Evolutionary conservation across 805 yeast species (phyloP).

Genomic region (Jamesozyma gamospora): DNA sequence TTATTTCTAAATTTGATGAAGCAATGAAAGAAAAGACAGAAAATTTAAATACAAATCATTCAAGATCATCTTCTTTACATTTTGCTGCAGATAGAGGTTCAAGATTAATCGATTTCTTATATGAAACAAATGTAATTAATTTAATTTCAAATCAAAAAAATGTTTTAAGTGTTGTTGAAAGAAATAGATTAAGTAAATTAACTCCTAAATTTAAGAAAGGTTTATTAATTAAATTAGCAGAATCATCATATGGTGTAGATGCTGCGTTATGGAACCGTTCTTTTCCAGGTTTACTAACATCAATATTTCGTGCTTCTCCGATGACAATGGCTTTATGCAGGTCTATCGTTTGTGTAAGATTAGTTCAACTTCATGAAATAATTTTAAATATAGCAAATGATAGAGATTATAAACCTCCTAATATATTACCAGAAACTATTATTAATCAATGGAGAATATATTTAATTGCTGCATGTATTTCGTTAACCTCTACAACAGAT

Average conservation of each 20-base stretch:
- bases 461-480: slow-evolving; percentile 82
- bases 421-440: slow-evolving; percentile 55
- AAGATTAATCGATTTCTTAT: slow-evolving; percentile 65
- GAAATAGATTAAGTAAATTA: slow-evolving; percentile 57
- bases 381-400: slow-evolving; percentile 47
- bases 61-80: slow-evolving; percentile 49
- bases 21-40: slow-evolving; percentile 52
- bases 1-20: slow-evolving; percentile 81
- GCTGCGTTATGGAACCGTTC: slow-evolving; percentile 92
- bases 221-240: slow-evolving; percentile 68
- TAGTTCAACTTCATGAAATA: slow-evolving; percentile 76
- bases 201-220: slow-evolving; percentile 49
- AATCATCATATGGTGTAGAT: slow-evolving; percentile 89
- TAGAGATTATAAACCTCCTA: slow-evolving; percentile 21
- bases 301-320: slow-evolving; percentile 74
- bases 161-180: slow-evolving; percentile 64
- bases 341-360: slow-evolving; percentile 76
- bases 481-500: slow-evolving; percentile 80
- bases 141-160: slow-evolving; percentile 43
- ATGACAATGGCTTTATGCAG: slow-evolving; percentile 90
- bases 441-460: slow-evolving; percentile 85
- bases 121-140: slow-evolving; percentile 55
- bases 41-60: slow-evolving; percentile 26
- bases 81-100: slow-evolving; percentile 75
- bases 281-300: slow-evolving; percentile 63